These are phyloP conservation scores for Tilletia indica DNA, from an alignment of 1,284 basidiomycete species.

Conservation along the genomic window DNA sequence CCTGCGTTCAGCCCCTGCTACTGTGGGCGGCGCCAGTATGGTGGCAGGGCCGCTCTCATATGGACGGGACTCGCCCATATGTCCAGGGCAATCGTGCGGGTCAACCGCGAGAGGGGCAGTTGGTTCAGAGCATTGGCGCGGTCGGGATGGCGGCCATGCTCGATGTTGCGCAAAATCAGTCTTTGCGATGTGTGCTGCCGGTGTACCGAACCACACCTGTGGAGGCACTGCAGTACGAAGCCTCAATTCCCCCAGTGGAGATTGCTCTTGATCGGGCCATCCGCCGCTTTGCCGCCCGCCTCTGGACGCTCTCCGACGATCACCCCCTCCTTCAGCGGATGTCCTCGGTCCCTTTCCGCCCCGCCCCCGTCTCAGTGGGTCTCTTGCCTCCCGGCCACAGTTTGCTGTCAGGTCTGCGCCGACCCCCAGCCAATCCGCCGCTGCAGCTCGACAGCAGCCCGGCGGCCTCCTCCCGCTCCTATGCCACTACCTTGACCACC, in stretches of 20 bases:
- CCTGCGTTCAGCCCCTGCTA: slow-evolving; percentile 1
- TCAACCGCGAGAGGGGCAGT: neutral
- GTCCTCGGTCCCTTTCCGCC: neutral
- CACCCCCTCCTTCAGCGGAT: slow-evolving; percentile 6
- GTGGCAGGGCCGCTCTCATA: neutral
- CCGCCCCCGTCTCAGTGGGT: neutral
- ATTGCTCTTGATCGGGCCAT: neutral
- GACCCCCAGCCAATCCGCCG: neutral
- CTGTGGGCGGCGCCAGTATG: neutral
- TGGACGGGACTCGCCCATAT: neutral
- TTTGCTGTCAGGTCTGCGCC: neutral
- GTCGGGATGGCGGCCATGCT: neutral
- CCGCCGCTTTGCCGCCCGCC: neutral
- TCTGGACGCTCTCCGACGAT: neutral
- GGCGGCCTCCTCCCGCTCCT: neutral
- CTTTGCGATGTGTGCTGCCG: neutral
- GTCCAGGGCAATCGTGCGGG: neutral
- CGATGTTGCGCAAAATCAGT: neutral
- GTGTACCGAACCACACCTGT: neutral
- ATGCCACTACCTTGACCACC: neutral
- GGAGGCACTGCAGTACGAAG: neutral
- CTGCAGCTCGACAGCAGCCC: neutral
- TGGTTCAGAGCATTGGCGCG: neutral
- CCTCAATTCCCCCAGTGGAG: neutral
- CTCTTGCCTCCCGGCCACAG: neutral